phyloP scores from a whole-genome alignment of 148 eudicot genomes.

The Chenopodium formosanum region DNA sequence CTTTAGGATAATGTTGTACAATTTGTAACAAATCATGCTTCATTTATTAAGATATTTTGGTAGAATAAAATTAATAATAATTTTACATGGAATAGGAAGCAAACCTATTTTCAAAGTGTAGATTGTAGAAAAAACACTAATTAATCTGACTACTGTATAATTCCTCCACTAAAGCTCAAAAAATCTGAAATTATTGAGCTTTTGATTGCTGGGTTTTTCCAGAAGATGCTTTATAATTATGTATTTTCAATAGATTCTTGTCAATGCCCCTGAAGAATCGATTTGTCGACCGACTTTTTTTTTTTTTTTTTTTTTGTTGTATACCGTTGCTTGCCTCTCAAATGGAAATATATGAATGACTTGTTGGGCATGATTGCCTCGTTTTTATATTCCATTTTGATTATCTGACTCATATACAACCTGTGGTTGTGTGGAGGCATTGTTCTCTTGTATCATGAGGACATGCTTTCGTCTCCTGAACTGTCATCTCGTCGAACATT shows the following conservation, averaged over 20 bases:
- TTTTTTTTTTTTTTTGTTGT: background rate
- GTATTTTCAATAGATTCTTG: background rate
- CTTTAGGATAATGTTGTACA: conserved; percentile 17
- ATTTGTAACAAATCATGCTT: conserved; percentile 19
- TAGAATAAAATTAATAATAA: background rate
- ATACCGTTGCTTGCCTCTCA: background rate
- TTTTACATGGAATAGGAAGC: conserved; percentile 25
- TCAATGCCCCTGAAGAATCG: background rate
- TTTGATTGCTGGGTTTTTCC: conserved; percentile 16
- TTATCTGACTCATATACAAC: conserved; percentile 9
- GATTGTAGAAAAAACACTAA: background rate
- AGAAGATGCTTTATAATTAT: background rate
- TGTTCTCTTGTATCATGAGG: conserved; percentile 36
- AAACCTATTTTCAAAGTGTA: conserved; percentile 13
- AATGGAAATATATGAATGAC: background rate
- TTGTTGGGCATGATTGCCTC: background rate
- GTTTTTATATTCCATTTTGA: background rate
- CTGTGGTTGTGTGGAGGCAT: conserved; percentile 2
- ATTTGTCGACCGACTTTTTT: background rate
- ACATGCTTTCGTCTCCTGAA: conserved; percentile 62
- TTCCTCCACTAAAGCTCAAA: conserved; percentile 18
- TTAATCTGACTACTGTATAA: conserved; percentile 26
- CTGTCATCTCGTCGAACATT: conserved; percentile 44
- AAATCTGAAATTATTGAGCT: conserved; percentile 13
- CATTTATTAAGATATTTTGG: conserved; percentile 21